Percentiles rank a stretch among this genome's conserved stretches.
Conservation (phyloP, 257 asterid species). For the Cruciata laevipes region DNA sequence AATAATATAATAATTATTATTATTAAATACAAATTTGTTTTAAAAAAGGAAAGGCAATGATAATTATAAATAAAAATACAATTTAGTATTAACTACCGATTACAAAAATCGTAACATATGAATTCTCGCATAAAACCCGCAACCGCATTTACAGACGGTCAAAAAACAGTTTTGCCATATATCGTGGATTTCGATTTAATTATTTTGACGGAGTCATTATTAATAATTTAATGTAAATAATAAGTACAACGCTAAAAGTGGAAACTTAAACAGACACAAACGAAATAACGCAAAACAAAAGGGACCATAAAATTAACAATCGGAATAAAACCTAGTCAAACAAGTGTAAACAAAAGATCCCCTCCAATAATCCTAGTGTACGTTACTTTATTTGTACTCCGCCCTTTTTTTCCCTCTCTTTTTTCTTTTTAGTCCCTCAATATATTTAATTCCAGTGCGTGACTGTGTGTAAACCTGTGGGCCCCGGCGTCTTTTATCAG, state of each 20-base stretch:
- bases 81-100: not conserved
- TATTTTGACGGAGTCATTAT: constrained; percentile 16
- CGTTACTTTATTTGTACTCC: constrained; percentile 24
- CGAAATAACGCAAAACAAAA: not conserved
- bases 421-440: not conserved
- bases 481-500: constrained; percentile 36
- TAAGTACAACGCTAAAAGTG: not conserved
- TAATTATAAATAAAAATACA: too few species aligned
- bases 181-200: constrained; percentile 16
- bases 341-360: constrained; percentile 4
- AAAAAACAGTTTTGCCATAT: constrained; percentile 9
- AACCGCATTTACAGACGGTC: not conserved
- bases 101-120: not conserved
- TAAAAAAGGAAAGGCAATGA: too few species aligned
- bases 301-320: constrained; percentile 2
- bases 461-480: constrained; percentile 4
- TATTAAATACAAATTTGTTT: too few species aligned
- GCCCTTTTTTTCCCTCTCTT: constrained; percentile 1
- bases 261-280: not conserved
- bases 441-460: constrained; percentile 20
- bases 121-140: not conserved
- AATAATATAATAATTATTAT: too few species aligned
- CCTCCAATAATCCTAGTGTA: constrained; percentile 16
- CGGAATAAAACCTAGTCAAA: not conserved
- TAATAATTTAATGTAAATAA: not conserved